A percentile compares a stretch with the other conserved stretches of the same genome.
Evolutionary conservation across 2,329 filamentous ascomycete genomes (phyloP).

Genomic region (Emergomyces pasteurianus): DNA sequence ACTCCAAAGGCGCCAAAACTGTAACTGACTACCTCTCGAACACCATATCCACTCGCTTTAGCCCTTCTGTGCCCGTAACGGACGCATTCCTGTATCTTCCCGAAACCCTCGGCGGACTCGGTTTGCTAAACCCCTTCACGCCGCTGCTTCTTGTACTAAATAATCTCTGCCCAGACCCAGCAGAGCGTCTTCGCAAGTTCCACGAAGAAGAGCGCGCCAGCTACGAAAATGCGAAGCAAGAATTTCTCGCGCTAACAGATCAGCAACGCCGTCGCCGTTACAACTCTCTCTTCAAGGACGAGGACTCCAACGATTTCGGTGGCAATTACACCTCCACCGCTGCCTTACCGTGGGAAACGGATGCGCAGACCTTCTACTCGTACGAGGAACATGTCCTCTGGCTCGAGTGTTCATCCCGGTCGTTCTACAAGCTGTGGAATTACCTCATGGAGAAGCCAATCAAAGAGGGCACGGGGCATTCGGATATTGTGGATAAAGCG

Average conservation of each 20-base stretch:
- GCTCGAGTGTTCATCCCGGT: constrained; percentile 16
- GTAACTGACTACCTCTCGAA: constrained; percentile 41
- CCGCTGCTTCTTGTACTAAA: constrained; percentile 28
- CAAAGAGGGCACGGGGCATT: constrained; percentile 14
- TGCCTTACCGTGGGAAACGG: not conserved
- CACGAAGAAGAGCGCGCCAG: constrained; percentile 13
- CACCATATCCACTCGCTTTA: constrained; percentile 40
- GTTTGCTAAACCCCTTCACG: constrained; percentile 37
- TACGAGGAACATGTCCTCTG: constrained; percentile 26
- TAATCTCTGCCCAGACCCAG: constrained; percentile 14
- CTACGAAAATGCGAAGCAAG: constrained; percentile 15
- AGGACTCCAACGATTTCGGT: constrained; percentile 6
- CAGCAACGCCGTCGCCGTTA: constrained; percentile 3
- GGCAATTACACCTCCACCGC: not conserved
- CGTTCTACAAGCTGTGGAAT: constrained; percentile 14
- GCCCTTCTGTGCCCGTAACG: constrained; percentile 25
- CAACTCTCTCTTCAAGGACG: constrained; percentile 7
- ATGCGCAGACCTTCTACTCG: constrained; percentile 19
- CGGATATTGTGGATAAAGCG: constrained; percentile 5
- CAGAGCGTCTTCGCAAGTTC: constrained; percentile 15
- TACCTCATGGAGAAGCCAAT: constrained; percentile 17
- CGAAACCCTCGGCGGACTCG: constrained; percentile 35
- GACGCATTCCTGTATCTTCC: constrained; percentile 39
- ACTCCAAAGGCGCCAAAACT: constrained; percentile 12
- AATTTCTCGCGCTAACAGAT: constrained; percentile 14